Percentiles rank a stretch among this genome's conserved stretches.
Conservation (phyloP, 768 basidiomycete species). For the Amanita molliuscula region DNA sequence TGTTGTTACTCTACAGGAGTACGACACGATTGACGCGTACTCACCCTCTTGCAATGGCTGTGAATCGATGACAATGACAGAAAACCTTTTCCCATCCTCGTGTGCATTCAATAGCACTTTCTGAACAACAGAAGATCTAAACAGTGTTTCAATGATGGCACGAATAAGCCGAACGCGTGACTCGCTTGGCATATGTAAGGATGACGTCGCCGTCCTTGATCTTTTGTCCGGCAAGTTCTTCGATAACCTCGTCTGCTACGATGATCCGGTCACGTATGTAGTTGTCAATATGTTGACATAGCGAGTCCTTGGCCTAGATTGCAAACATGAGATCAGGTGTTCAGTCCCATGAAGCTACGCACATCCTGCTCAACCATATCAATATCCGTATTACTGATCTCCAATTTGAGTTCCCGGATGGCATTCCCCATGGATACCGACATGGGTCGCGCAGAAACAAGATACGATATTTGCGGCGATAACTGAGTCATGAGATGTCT, state of each 20-base stretch:
- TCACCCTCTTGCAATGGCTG: slow-evolving; percentile 85
- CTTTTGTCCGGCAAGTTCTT: slow-evolving; percentile 80
- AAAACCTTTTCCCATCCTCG: slow-evolving; percentile 65
- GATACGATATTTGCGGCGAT: slow-evolving; percentile 86
- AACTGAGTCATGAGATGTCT: slow-evolving; percentile 88
- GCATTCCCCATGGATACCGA: slow-evolving; percentile 93
- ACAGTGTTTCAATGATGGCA: background rate
- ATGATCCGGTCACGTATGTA: slow-evolving; percentile 94
- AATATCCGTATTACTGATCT: slow-evolving; percentile 86
- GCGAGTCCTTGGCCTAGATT: slow-evolving; percentile 70
- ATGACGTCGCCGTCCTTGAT: slow-evolving; percentile 92
- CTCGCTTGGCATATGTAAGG: slow-evolving; percentile 80
- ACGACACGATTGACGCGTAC: background rate
- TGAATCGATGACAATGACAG: slow-evolving; percentile 92
- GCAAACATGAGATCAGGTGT: slow-evolving; percentile 4
- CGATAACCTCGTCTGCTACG: slow-evolving; percentile 88
- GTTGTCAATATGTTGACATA: slow-evolving; percentile 80
- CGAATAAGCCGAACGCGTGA: background rate
- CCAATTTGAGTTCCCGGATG: slow-evolving; percentile 87
- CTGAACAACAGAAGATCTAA: slow-evolving; percentile 90
- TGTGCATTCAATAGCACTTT: slow-evolving; percentile 77
- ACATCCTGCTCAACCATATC: slow-evolving; percentile 96
- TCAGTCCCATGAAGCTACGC: slow-evolving; percentile 10
- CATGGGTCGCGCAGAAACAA: slow-evolving; percentile 83
- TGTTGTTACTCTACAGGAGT: slow-evolving; percentile 3